Evolutionary conservation across 108 stramenopile species (phyloP), one percentile per base, ranked within the genome.

Genomic region (Pseudonitzschia multistriata): DNA sequence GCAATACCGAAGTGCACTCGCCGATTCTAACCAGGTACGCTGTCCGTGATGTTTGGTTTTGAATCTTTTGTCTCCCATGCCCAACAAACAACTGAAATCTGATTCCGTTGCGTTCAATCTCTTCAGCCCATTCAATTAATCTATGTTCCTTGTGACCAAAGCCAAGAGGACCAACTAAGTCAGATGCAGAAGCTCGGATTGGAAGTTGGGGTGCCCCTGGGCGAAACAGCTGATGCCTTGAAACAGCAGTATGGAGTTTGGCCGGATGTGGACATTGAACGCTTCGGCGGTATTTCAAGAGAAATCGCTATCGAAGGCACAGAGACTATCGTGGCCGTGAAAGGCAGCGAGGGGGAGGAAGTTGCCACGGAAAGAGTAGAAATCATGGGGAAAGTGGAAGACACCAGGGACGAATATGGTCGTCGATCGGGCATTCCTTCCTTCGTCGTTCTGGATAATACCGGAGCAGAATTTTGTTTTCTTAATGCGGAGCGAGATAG

Each of bases 401-500:
- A 28, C 21, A 17, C n/a, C n/a, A 10, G 29, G 34, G 64, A 39
- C 15, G 27, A 39, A 49, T 59, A 15, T 17, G 56, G 40, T 10
- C 70, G 88, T 21, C 68, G 88, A 54, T 85, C 84, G 61, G 88
- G 88, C 4, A 81, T 89, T 52, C 88, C 88, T 40, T 82, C 88
- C 5, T 50, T 89, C 0, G 85, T 89, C 22, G 88, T 89, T 3
- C 73, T 89, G 53, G 59, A 71, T 48, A 71, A 72, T 14, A 68
- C 65, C 14, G 85, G 83, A 24, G 66, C 72, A 27, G 88, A 89
- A 70, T 25, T 85, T 33, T 69, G 67, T 3, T 89, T 86, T 70
- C 36, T 89, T 2, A 60, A 76, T 31, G 75, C 84, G 11, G 88
- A 89, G 59, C 49, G 73, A 15, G 45, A 81, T 50, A 82, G 82